These are phyloP conservation scores for Aspergillus sp. DNA, from an alignment of 2,329 filamentous ascomycete species.

Conservation along the genomic window DNA sequence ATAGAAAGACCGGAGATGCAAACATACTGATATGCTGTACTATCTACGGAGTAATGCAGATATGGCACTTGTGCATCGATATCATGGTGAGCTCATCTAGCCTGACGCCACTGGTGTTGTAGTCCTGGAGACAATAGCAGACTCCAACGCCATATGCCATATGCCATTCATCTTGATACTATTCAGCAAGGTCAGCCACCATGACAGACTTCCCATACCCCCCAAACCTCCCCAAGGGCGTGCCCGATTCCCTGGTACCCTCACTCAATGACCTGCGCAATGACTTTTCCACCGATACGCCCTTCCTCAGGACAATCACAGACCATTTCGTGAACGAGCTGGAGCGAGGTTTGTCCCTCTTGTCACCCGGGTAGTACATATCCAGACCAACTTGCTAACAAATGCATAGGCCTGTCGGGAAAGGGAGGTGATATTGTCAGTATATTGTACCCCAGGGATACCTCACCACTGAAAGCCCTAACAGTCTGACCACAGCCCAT, in stretches of 20 bases:
- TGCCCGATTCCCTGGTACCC: slow-evolving; percentile 63
- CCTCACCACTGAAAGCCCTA: background rate
- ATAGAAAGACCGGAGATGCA: too few relatives aligned
- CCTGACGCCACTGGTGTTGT: too few relatives aligned
- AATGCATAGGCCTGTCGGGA: slow-evolving; percentile 55
- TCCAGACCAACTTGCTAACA: background rate
- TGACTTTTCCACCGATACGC: slow-evolving; percentile 62
- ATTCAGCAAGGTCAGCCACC: too few relatives aligned
- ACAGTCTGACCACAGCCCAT: slow-evolving; percentile 59
- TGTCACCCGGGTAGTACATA: background rate
- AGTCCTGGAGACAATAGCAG: too few relatives aligned
- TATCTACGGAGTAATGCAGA: too few relatives aligned
- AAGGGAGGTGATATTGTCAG: slow-evolving; percentile 80
- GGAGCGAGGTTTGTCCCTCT: slow-evolving; percentile 53
- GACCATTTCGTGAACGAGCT: slow-evolving; percentile 76
- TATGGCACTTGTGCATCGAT: too few relatives aligned
- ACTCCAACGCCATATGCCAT: too few relatives aligned
- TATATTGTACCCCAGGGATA: slow-evolving; percentile 11
- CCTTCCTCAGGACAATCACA: slow-evolving; percentile 78
- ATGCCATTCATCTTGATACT: too few relatives aligned
- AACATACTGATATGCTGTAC: too few relatives aligned
- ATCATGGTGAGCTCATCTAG: too few relatives aligned
- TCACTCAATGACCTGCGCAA: slow-evolving; percentile 73
- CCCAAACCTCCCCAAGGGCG: slow-evolving; percentile 10
- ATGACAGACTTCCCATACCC: slow-evolving; percentile 7